A percentile compares a stretch with the other conserved stretches of the same genome.
These are phyloP conservation scores for Detonula confervacea DNA, from an alignment of 352 stramenopile genomes.

Conservation along the genomic window DNA sequence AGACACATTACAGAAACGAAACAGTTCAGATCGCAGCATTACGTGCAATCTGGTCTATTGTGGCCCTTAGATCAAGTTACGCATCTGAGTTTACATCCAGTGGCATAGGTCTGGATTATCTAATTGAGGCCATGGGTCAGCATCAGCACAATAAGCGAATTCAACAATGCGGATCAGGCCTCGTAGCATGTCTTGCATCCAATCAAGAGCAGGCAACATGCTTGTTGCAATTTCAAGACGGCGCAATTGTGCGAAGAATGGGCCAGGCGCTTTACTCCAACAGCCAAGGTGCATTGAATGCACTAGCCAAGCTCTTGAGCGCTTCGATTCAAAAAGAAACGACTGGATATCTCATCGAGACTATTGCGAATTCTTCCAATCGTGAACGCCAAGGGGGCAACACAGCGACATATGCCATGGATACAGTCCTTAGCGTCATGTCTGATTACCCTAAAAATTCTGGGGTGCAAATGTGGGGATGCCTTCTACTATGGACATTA, in stretches of 20 bases:
- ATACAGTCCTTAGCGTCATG: constrained; percentile 11
- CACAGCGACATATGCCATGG: neutral
- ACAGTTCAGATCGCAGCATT: constrained; percentile 15
- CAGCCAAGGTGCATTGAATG: neutral
- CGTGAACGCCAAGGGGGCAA: neutral
- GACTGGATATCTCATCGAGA: neutral
- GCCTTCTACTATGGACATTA: neutral
- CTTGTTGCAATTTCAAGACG: neutral
- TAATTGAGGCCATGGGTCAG: constrained; percentile 1
- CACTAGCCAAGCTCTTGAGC: neutral
- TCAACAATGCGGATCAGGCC: constrained; percentile 9
- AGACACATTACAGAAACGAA: constrained; percentile 2
- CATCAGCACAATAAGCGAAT: neutral
- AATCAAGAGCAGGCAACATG: constrained; percentile 4
- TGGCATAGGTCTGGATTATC: neutral
- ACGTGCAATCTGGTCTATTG: constrained; percentile 10
- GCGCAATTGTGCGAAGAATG: neutral
- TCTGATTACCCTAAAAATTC: neutral
- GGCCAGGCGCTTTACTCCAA: constrained; percentile 6
- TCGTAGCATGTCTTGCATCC: constrained; percentile 4
- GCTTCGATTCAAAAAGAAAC: neutral
- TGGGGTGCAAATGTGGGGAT: neutral
- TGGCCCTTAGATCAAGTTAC: neutral
- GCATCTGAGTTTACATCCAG: constrained; percentile 11
- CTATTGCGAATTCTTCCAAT: neutral